phyloP scores from a whole-genome alignment of 495 filamentous ascomycete species.

The Tuber melanosporum region DNA sequence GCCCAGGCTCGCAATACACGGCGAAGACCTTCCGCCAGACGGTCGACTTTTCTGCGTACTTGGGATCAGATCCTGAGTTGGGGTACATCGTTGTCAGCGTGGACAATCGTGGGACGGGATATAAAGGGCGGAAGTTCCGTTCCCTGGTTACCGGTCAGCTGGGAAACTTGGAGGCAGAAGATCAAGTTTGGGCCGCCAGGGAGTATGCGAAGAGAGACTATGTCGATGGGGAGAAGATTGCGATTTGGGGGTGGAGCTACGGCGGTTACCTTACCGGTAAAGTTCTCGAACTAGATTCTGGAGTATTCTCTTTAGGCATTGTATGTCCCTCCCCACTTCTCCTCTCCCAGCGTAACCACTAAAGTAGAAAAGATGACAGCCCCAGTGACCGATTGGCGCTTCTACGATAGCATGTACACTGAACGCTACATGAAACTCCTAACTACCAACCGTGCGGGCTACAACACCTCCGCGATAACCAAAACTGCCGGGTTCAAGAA shows the following conservation, averaged over 20 bases:
- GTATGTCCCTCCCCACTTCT: slow-evolving; percentile 7
- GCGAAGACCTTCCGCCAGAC: slow-evolving; percentile 45
- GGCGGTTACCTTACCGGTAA: slow-evolving; percentile 56
- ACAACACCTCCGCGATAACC: slow-evolving; percentile 47
- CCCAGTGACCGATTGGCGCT: slow-evolving; percentile 55
- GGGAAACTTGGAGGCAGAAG: slow-evolving; percentile 51
- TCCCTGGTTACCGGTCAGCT: slow-evolving; percentile 47
- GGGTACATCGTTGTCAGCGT: slow-evolving; percentile 53
- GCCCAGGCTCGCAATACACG: slow-evolving; percentile 51
- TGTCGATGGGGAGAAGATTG: slow-evolving; percentile 50
- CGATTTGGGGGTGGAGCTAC: slow-evolving; percentile 56
- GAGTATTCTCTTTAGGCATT: slow-evolving; percentile 50
- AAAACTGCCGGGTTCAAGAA: slow-evolving; percentile 49
- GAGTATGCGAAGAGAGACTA: slow-evolving; percentile 45
- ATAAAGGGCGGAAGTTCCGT: slow-evolving; percentile 51
- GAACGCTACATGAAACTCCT: slow-evolving; percentile 61
- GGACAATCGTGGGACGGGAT: slow-evolving; percentile 55
- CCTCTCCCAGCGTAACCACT: background rate
- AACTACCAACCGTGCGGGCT: slow-evolving; percentile 48
- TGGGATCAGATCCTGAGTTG: slow-evolving; percentile 54
- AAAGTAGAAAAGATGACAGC: slow-evolving; percentile 43
- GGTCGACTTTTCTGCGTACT: slow-evolving; percentile 50
- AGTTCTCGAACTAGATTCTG: slow-evolving; percentile 50
- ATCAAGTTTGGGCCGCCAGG: slow-evolving; percentile 54
- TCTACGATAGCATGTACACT: slow-evolving; percentile 60